Base-by-base conservation (phyloP, 1,284 basidiomycete species). In the Trichosporon sp. region DNA sequence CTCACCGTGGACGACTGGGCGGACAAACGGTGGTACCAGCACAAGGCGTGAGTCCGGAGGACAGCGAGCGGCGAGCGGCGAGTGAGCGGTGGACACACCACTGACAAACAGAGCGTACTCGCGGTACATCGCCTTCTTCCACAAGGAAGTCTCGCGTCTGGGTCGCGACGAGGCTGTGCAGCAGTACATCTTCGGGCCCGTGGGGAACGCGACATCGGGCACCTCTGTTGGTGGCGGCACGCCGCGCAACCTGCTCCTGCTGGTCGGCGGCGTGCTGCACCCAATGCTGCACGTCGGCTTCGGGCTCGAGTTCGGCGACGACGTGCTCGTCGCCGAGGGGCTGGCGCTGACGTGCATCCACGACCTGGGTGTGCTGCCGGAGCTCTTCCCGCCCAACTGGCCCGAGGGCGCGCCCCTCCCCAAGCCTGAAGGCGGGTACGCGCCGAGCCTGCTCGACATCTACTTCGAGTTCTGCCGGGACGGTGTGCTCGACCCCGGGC, bases 361-460 rank as follows among this genome's bases (percentile, higher is more conserved):
- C 82, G 95, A 98, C 83, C 95, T 96, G 58, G 96, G 98, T 86
- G 98, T 97, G 86, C 98, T 98, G 85, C 95, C 96, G 15, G 12
- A 53, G 0, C 63, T 75, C 2, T 78, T 72, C 68, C 75, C 76
- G 3, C 2, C 27, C 1, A 63, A 65, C 25, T 78, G 76, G 76
- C 76, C 76, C 21, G 11, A 51, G 3, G n/a, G 70, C 23, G 11
- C 62, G 15, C 25, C 62, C 8, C 69, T 72, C 27, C 47, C 66
- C 12, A 60, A 60, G 53, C 63, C 62, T 0, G 51, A 56, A 13
- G 35, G 31, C 1, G 60, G 66, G 9, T 51, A 51, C 5, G 31
- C 64, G 9, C 11, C n/a, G 12, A 25, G 60, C 70, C 68, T 79
- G 6, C 66, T 80, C 7, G 75, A 76, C 27, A 70, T 81, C 21